Base-by-base conservation (phyloP, 257 asterid genomes). In the Solanum tarapatanum region DNA sequence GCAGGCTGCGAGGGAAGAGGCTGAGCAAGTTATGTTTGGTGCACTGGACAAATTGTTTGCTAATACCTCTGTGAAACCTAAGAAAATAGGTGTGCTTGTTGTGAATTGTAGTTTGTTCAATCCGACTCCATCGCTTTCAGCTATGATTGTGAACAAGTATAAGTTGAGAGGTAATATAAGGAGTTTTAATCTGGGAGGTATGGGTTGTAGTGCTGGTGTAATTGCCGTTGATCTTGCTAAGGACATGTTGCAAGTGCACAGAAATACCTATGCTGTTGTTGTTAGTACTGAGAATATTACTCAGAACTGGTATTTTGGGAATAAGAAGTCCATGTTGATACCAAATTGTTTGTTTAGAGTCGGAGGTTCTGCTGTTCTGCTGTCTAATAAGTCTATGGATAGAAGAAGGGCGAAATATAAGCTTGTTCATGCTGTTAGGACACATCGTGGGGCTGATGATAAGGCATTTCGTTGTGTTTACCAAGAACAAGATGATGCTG, bases 121-220 rank as follows among this genome's bases (percentile, higher is more conserved):
- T 87, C 98, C 98, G 3, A 94, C 96, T 2, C 98, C 97, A 0
- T 94, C 96, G 0, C 79, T 95, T 2, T 93, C 98, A 3, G 94
- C 98, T 4, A 93, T 94, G 94, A 93, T 95, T 87, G 97, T 95
- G 85, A 94, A 95, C 37, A 93, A 91, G 91, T 95, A 95, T 87
- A 95, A 93, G 90, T 86, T 95, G 92, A 94, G 98, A 92, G 96
- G 98, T 5, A 93, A 94, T 62, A 92, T 94, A 75, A 90, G 90
- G 94, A 95, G 93, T 87, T 95, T 93, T 73, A 95, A 93, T 85
- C 84, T 95, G n/a, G 97, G 98, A 32, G 97, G 98, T 28, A 95
- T 95, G 98, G 98, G 98, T 8, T 95, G 97, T 86, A 95, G 98
- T 82, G 98, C 98, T 33, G 97, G 98, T 7, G 95, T 95, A 1